Conservation (phyloP, 140 eudicot genomes). For the Senecio squalidus region DNA sequence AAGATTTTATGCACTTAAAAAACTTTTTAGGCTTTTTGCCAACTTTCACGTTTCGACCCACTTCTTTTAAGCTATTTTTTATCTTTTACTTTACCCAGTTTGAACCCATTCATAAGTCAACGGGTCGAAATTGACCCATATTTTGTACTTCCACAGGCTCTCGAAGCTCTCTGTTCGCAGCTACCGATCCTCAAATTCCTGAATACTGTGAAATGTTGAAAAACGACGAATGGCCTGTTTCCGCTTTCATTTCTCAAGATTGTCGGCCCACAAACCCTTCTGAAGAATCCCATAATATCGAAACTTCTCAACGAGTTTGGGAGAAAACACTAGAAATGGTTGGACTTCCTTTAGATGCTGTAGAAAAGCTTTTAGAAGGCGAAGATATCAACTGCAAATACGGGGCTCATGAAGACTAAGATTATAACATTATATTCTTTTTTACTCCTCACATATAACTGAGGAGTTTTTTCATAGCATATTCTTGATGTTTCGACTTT, state of each 20-base stretch:
- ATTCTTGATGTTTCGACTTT: neutral
- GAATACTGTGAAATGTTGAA: slow-evolving; percentile 73
- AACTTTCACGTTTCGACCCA: too few species aligned
- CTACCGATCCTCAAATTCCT: slow-evolving; percentile 87
- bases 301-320: slow-evolving; percentile 72
- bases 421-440: slow-evolving; percentile 7
- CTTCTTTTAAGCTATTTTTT: too few species aligned
- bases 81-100: too few species aligned
- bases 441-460: slow-evolving; percentile 9
- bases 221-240: slow-evolving; percentile 86
- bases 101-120: neutral
- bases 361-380: slow-evolving; percentile 86
- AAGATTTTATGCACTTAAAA: too few species aligned
- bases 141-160: slow-evolving; percentile 51
- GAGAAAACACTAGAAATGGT: slow-evolving; percentile 76
- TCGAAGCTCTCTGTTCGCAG: slow-evolving; percentile 93
- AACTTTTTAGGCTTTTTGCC: too few species aligned
- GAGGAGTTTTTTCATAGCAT: slow-evolving; percentile 14
- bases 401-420: slow-evolving; percentile 27
- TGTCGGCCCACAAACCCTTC: slow-evolving; percentile 91
- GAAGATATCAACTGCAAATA: slow-evolving; percentile 62
- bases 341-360: slow-evolving; percentile 86
- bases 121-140: neutral
- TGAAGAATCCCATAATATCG: slow-evolving; percentile 81
- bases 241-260: slow-evolving; percentile 85